These are phyloP conservation scores for Triticum monococcum DNA, from an alignment of 176 grass and related monocot species.

Conservation along the genomic window DNA sequence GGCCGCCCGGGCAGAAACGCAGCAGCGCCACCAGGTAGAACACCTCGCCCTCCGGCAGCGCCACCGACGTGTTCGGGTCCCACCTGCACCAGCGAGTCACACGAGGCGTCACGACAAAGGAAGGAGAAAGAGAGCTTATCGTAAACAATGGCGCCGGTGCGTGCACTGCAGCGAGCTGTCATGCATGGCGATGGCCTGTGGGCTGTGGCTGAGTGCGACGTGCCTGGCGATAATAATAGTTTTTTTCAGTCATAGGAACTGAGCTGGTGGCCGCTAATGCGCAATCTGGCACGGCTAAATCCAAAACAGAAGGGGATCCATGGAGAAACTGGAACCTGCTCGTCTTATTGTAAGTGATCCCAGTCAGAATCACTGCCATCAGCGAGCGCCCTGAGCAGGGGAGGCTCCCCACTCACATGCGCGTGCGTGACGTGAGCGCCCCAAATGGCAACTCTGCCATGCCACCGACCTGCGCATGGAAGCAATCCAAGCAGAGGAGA, in stretches of 20 bases:
- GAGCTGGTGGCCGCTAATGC: constrained; percentile 28
- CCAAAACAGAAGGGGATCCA: constrained; percentile 28
- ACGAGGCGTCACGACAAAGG: neutral
- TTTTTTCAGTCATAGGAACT: constrained; percentile 24
- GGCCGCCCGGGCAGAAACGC: too few species aligned
- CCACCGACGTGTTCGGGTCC: too few species aligned
- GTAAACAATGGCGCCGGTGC: neutral
- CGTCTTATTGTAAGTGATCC: neutral
- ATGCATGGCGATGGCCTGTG: neutral
- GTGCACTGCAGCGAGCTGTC: neutral
- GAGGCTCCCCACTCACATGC: constrained; percentile 21
- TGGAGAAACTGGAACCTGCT: neutral
- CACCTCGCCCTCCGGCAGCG: too few species aligned
- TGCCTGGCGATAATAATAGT: neutral
- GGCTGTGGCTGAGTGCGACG: neutral
- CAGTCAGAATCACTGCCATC: neutral
- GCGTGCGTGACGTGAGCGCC: neutral
- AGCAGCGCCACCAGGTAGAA: too few species aligned
- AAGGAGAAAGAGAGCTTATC: neutral
- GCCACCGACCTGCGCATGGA: neutral
- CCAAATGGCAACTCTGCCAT: constrained; percentile 29
- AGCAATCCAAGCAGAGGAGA: neutral
- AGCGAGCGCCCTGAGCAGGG: neutral
- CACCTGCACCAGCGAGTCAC: too few species aligned
- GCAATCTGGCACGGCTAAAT: constrained; percentile 23